Evolutionary conservation across 1,284 basidiomycete genomes (phyloP).

Genomic region (Malassezia sp.): DNA sequence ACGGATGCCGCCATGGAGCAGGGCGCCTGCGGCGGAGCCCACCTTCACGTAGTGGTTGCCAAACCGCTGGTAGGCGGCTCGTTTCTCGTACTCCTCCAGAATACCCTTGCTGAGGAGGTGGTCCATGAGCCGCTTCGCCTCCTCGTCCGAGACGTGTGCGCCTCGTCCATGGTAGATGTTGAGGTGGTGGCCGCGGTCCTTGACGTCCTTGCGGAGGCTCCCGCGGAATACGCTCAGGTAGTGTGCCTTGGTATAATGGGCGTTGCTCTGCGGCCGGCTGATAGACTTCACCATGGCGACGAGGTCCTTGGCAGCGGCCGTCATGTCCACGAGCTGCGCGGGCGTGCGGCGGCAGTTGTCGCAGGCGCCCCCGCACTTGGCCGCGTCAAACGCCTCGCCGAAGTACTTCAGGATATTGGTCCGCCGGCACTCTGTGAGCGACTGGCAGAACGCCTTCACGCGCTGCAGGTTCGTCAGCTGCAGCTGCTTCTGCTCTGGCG

Average conservation of each 20-base stretch:
- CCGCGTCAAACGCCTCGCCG: conserved; percentile 55
- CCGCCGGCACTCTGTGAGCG: conserved; percentile 75
- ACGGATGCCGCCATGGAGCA: background rate
- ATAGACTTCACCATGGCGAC: conserved; percentile 54
- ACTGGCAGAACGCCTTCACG: conserved; percentile 66
- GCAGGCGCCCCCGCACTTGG: conserved; percentile 57
- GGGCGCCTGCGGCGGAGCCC: conserved; percentile 1
- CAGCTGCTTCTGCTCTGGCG: conserved; percentile 54
- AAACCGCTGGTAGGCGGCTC: conserved; percentile 11
- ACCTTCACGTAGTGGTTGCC: conserved; percentile 9
- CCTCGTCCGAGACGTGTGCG: conserved; percentile 5
- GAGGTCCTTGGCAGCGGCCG: conserved; percentile 51
- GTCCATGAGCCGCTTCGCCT: conserved; percentile 13
- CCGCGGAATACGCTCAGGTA: conserved; percentile 57
- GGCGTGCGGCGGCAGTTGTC: conserved; percentile 57
- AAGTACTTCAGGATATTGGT: conserved; percentile 67
- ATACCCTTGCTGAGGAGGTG: conserved; percentile 3
- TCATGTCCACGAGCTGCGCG: conserved; percentile 51
- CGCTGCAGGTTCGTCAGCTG: conserved; percentile 54
- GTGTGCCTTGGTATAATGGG: conserved; percentile 51
- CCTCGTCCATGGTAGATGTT: conserved; percentile 16
- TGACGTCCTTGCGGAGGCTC: conserved; percentile 52
- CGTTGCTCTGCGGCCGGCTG: conserved; percentile 36
- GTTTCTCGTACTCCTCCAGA: conserved; percentile 9
- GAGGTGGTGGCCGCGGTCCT: conserved; percentile 52